Conservation (phyloP, 192 early-diverging fungal genomes). For the Globomyces pollinis-pini region DNA sequence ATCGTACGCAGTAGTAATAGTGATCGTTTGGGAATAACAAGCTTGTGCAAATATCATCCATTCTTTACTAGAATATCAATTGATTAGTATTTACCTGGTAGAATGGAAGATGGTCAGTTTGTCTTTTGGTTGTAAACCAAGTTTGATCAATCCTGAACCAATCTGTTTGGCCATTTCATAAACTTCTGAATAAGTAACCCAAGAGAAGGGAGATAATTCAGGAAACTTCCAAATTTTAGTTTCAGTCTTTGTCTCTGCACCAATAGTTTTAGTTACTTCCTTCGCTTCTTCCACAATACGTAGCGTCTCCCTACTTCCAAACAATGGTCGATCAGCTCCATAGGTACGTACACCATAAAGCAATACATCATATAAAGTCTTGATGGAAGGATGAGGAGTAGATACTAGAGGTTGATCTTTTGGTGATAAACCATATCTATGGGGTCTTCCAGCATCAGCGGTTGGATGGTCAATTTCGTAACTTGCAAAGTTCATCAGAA, state of each 20-base stretch:
- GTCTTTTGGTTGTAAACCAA: constrained; percentile 43
- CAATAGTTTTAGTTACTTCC: constrained; percentile 49
- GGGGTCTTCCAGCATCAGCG: no score
- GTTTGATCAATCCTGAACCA: constrained; percentile 62
- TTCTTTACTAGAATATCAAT: constrained; percentile 21
- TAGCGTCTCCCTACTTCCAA: not conserved
- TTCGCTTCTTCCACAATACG: not conserved
- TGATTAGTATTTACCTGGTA: no score
- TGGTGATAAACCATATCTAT: no score
- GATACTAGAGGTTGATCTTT: no score
- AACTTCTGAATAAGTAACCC: constrained; percentile 68
- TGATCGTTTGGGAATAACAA: constrained; percentile 59
- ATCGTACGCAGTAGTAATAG: constrained; percentile 69
- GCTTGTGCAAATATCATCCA: constrained; percentile 61
- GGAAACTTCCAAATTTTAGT: constrained; percentile 80
- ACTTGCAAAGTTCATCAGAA: no score
- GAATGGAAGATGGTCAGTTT: constrained; percentile 36
- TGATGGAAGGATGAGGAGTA: constrained; percentile 28
- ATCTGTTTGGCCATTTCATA: constrained; percentile 39
- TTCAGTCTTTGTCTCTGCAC: constrained; percentile 51
- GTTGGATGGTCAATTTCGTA: no score
- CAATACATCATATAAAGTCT: constrained; percentile 58
- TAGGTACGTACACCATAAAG: not conserved
- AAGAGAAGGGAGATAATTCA: constrained; percentile 68
- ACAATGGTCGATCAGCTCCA: not conserved